These are phyloP conservation scores for Candida silvicultrix DNA, from an alignment of 805 yeast genomes.

Conservation along the genomic window DNA sequence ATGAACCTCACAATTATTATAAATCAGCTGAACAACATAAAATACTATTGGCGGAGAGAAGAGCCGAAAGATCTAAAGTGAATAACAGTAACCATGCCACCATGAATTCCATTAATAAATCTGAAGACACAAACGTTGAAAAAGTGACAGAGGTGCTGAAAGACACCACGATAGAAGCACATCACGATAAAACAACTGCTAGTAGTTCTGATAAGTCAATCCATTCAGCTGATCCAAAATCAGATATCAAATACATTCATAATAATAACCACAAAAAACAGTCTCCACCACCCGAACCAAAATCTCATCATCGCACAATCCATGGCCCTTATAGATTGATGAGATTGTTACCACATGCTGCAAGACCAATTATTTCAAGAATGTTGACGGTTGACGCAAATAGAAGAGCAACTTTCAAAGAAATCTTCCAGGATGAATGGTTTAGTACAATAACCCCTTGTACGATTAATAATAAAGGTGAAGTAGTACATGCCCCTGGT, in stretches of 20 bases:
- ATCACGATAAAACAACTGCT: slow-evolving; percentile 2
- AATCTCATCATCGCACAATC: slow-evolving; percentile 28
- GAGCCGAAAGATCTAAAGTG: slow-evolving; percentile 32
- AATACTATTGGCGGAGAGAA: slow-evolving; percentile 51
- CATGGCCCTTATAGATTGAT: slow-evolving; percentile 81
- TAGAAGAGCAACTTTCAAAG: slow-evolving; percentile 60
- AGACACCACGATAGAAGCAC: slow-evolving; percentile 10
- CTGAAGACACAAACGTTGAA: slow-evolving; percentile 9
- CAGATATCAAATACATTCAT: neutral
- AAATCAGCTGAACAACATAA: slow-evolving; percentile 71
- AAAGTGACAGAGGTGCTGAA: slow-evolving; percentile 9
- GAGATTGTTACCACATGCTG: slow-evolving; percentile 77
- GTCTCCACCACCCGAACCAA: neutral
- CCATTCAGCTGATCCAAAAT: neutral
- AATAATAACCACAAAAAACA: neutral
- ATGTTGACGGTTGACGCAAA: slow-evolving; percentile 59
- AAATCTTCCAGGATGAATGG: slow-evolving; percentile 68
- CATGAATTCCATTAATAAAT: slow-evolving; percentile 8
- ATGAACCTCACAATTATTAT: slow-evolving; percentile 68
- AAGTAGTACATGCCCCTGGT: slow-evolving; percentile 36
- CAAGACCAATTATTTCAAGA: slow-evolving; percentile 66
- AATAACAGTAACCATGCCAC: neutral
- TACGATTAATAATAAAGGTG: slow-evolving; percentile 39
- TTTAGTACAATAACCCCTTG: slow-evolving; percentile 56
- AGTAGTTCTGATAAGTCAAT: neutral